Evolutionary conservation across 2,329 filamentous ascomycete genomes (phyloP).

Genomic region (Fusarium heterosporum): DNA sequence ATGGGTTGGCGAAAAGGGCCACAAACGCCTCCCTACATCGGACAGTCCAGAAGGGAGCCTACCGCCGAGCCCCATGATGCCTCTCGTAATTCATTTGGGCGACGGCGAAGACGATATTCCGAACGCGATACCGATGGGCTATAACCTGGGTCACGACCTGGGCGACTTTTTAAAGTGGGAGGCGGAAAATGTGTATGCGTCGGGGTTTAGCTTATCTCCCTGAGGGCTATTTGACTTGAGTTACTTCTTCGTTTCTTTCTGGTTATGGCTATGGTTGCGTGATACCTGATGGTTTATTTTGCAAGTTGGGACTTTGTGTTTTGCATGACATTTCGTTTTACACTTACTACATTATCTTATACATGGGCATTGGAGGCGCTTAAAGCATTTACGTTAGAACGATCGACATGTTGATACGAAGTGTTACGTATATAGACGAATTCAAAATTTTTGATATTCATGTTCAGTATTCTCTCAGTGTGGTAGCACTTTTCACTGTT

Average conservation of each 20-base stretch:
- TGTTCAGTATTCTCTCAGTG: not conserved
- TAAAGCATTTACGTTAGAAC: constrained; percentile 26
- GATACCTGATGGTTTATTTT: constrained; percentile 6
- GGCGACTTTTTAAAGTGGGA: constrained; percentile 71
- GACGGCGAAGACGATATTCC: constrained; percentile 50
- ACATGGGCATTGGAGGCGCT: constrained; percentile 32
- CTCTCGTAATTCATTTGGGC: constrained; percentile 56
- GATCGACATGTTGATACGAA: constrained; percentile 23
- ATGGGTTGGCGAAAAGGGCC: constrained; percentile 54
- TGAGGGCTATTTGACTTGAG: constrained; percentile 9
- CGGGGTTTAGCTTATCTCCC: constrained; percentile 42
- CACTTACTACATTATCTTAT: constrained; percentile 14
- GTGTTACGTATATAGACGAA: constrained; percentile 35
- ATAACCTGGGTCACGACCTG: constrained; percentile 69
- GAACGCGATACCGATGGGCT: constrained; percentile 66
- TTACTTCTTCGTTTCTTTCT: not conserved
- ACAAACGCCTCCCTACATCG: constrained; percentile 48
- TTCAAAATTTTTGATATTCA: constrained; percentile 14
- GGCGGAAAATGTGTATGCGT: constrained; percentile 60
- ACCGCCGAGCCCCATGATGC: constrained; percentile 64
- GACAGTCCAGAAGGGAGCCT: constrained; percentile 53
- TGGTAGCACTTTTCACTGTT: not conserved
- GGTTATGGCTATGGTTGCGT: not conserved
- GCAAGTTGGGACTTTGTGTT: constrained; percentile 5
- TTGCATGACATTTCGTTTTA: constrained; percentile 17